Conservation (phyloP, 441 rosid genomes). For the Gossypium trilobum region DNA sequence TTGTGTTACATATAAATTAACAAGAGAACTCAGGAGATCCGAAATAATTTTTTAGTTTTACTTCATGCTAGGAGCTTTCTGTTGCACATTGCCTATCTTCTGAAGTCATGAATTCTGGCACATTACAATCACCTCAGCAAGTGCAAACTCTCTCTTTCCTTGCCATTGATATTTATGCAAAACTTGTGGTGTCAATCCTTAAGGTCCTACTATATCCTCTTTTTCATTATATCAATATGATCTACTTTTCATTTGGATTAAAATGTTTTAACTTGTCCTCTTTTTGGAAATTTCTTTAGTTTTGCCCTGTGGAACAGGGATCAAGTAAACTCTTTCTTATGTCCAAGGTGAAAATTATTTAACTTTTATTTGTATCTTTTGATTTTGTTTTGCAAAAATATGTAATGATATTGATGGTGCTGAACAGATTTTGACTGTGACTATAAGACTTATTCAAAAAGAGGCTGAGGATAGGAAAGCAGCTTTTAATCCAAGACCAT, state of each 20-base stretch:
- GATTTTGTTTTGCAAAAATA: background rate
- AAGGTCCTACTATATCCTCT: conserved; percentile 39
- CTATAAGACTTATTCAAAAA: conserved; percentile 72
- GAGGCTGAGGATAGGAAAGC: conserved; percentile 82
- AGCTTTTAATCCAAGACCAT: conserved; percentile 84
- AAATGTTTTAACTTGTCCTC: conserved; percentile 7
- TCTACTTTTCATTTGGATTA: conserved; percentile 10
- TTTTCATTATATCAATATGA: background rate
- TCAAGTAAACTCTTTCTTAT: conserved; percentile 54
- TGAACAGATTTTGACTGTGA: conserved; percentile 62
- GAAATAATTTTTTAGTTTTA: conserved; percentile 13
- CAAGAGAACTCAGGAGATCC: background rate
- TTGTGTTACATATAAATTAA: background rate
- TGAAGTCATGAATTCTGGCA: conserved; percentile 52
- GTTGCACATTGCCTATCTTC: conserved; percentile 79
- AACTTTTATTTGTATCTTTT: background rate
- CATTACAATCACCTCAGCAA: conserved; percentile 64
- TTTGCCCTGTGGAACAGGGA: conserved; percentile 67
- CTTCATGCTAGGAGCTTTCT: conserved; percentile 54
- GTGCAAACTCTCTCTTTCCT: conserved; percentile 67
- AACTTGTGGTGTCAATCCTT: conserved; percentile 64
- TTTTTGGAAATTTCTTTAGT: conserved; percentile 19
- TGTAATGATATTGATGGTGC: conserved; percentile 15
- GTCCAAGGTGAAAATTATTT: conserved; percentile 49
- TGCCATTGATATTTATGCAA: conserved; percentile 80